A percentile compares a stretch with the other conserved stretches of the same genome.
Conservation (phyloP, 306 rosid species). For the Acacia confusa region DNA sequence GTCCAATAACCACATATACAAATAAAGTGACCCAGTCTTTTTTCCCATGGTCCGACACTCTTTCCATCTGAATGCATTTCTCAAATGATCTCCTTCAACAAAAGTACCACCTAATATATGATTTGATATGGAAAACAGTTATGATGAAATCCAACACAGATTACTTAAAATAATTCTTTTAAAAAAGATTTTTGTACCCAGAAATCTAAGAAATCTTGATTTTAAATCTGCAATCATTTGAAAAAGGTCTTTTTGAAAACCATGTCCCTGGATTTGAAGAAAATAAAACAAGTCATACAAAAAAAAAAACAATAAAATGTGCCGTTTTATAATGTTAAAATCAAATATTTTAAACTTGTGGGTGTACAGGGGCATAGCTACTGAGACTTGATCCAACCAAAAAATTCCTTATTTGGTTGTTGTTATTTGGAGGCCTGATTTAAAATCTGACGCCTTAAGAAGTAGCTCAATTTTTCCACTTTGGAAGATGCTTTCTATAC, state of each 20-base stretch:
- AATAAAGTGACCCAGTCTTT: not conserved
- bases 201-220: no score
- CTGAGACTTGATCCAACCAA: conserved; percentile 40
- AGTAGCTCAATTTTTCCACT: conserved; percentile 26
- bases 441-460: conserved; percentile 1
- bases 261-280: not conserved
- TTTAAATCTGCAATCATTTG: no score
- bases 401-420: conserved; percentile 34
- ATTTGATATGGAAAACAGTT: no score
- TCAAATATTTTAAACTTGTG: not conserved
- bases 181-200: no score
- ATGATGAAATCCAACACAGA: no score
- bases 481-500: conserved; percentile 29
- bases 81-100: not conserved
- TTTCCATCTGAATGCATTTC: not conserved
- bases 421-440: conserved; percentile 29
- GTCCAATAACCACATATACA: conserved; percentile 27
- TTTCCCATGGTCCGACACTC: not conserved
- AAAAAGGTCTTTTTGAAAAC: not conserved
- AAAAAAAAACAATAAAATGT: not conserved
- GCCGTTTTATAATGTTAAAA: not conserved
- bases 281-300: not conserved
- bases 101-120: not conserved
- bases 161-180: not conserved
- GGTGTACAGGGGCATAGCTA: not conserved